phyloP scores from a whole-genome alignment of 306 rosid species.

The Inga laurina region DNA sequence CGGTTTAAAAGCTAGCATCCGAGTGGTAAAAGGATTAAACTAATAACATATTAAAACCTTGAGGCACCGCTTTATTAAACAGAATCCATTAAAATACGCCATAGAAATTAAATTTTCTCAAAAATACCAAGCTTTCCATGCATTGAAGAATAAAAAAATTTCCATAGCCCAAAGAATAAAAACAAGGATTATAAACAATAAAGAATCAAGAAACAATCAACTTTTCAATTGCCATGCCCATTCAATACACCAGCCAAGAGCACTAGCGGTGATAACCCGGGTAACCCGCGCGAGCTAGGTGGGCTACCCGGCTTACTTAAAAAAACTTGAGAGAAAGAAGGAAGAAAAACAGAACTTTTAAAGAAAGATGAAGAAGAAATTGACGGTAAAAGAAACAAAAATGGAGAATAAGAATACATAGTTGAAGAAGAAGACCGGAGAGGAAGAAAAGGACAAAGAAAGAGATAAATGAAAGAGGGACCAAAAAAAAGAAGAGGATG shows the following conservation, averaged over 20 bases:
- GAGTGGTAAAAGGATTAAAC: not conserved
- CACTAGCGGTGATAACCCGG: slow-evolving; percentile 21
- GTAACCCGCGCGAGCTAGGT: no score
- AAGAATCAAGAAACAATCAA: not conserved
- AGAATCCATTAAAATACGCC: not conserved
- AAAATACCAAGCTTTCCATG: not conserved
- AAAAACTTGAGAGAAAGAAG: no score
- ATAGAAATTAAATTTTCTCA: not conserved
- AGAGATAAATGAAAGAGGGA: no score
- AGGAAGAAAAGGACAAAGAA: no score
- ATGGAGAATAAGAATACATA: no score
- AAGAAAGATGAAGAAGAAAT: no score
- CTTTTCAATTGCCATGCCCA: slow-evolving; percentile 42
- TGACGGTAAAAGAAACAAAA: no score
- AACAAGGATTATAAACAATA: not conserved
- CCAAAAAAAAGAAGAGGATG: no score
- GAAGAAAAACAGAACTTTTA: no score
- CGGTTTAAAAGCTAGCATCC: not conserved
- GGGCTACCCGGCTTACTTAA: no score
- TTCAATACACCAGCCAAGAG: slow-evolving; percentile 72
- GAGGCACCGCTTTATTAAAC: not conserved
- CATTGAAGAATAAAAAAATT: not conserved
- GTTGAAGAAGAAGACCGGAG: no score
- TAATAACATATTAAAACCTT: not conserved
- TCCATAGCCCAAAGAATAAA: not conserved